These are phyloP conservation scores for Tubosaeta sp. DNA, from an alignment of 768 basidiomycete species.

Conservation along the genomic window DNA sequence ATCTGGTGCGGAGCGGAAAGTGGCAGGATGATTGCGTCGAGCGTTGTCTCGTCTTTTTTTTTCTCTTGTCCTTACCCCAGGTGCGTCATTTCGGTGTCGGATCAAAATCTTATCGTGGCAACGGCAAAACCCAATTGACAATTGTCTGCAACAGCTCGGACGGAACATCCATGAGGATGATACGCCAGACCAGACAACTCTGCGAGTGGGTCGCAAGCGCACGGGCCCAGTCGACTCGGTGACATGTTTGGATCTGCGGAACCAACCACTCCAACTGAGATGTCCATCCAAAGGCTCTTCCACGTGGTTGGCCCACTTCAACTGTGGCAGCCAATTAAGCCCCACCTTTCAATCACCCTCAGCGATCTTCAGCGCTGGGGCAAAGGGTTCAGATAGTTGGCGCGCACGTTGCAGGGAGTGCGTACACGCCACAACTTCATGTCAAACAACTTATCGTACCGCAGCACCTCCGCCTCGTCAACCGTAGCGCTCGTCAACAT, in stretches of 20 bases:
- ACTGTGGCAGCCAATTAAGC: conserved; percentile 23
- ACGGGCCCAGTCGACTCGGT: too few relatives aligned
- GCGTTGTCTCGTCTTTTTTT: neutral
- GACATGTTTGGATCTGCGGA: too few relatives aligned
- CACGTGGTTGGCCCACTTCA: neutral
- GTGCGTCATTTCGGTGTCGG: conserved; percentile 30
- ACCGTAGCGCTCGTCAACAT: neutral
- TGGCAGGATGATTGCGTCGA: neutral
- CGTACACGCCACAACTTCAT: conserved; percentile 12
- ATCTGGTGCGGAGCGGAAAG: neutral
- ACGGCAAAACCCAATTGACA: neutral
- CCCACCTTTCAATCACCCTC: too few relatives aligned
- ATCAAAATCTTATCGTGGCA: conserved; percentile 26
- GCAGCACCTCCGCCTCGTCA: too few relatives aligned
- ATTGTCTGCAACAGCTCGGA: neutral
- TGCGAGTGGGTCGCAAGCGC: too few relatives aligned
- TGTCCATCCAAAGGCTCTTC: too few relatives aligned
- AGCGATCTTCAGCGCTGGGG: neutral
- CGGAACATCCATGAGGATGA: too few relatives aligned
- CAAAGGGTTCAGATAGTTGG: conserved; percentile 12
- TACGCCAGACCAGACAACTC: too few relatives aligned
- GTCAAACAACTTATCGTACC: too few relatives aligned
- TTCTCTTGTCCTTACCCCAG: conserved; percentile 18
- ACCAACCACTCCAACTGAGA: neutral
- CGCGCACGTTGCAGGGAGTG: conserved; percentile 19